Evolutionary conservation across 2,329 filamentous ascomycete species (phyloP), one percentile per base, ranked within the genome.

Genomic region (Bipolaris oryzae): DNA sequence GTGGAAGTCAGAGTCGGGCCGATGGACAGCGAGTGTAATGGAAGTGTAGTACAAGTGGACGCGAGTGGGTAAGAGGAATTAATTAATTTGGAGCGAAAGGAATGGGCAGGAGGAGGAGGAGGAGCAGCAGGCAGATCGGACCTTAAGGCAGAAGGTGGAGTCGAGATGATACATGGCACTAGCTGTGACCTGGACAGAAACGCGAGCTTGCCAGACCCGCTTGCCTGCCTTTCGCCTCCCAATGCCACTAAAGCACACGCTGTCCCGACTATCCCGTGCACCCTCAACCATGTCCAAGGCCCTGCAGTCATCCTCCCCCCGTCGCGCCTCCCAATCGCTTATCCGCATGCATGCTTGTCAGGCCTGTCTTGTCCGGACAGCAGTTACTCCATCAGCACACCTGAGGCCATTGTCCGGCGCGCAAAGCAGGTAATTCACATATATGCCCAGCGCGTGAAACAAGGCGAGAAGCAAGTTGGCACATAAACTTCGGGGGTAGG

Each of bases 101-200:
- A 28, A 10, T 28, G 25, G 25, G 25, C n/a, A n/a, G n/a, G n/a
- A n/a, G n/a, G n/a, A n/a, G n/a, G n/a, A n/a, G n/a, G 10, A 10
- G 25, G 31, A 35, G 53, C 39, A 42, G 42, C 42, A 42, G 46
- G 54, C 45, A 48, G 49, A 57, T 57, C 31, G n/a, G 50, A 21
- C 44, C 55, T 64, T 55, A 62, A 64, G 61, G 57, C 61, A 58
- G 50, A 49, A 51, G 61, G 55, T 51, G 55, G 55, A 49, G 53
- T 47, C 28, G 7, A 28, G 50, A 49, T 57, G 58, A 58, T 57
- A 61, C 60, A 58, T 41, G 45, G 57, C 51, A 51, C 60, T 52
- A 56, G 48, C 43, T 45, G 11, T 28, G 25, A 28, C 25, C 9
- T 28, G 33, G 43, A 43, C 42, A 53, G 55, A 55, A 61, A 63